phyloP scores from a whole-genome alignment of 2,329 filamentous ascomycete genomes.

The Trichoderma koningiopsis region DNA sequence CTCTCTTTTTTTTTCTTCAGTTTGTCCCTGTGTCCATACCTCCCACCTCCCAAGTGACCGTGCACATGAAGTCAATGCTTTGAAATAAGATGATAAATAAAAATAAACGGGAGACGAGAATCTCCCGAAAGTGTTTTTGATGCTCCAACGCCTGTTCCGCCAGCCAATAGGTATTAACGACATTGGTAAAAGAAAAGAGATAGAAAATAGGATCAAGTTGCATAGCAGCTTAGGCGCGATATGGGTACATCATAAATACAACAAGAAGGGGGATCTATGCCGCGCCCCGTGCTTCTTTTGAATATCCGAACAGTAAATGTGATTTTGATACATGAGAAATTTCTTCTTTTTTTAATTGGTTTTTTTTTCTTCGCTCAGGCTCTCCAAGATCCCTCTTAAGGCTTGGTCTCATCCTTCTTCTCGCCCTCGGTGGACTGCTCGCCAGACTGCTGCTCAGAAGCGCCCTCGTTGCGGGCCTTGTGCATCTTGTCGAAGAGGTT shows the following conservation, averaged over 20 bases:
- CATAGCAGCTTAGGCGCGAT: slow-evolving; percentile 44
- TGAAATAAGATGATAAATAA: slow-evolving; percentile 31
- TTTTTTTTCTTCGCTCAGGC: background rate
- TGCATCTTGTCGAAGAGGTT: slow-evolving; percentile 99
- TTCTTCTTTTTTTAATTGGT: slow-evolving; percentile 1
- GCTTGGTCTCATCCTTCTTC: slow-evolving; percentile 76
- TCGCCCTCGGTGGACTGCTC: slow-evolving; percentile 64
- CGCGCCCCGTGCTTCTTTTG: slow-evolving; percentile 39
- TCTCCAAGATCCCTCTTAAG: slow-evolving; percentile 46
- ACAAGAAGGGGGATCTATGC: slow-evolving; percentile 40
- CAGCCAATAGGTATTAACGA: slow-evolving; percentile 49
- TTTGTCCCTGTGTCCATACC: slow-evolving; percentile 43
- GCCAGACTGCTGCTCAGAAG: slow-evolving; percentile 51
- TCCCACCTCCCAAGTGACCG: slow-evolving; percentile 45
- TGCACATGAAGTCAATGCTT: slow-evolving; percentile 45
- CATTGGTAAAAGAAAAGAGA: slow-evolving; percentile 47
- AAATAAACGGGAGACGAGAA: slow-evolving; percentile 27
- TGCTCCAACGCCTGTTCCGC: slow-evolving; percentile 56
- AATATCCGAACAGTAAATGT: slow-evolving; percentile 36
- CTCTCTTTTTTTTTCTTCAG: slow-evolving; percentile 33
- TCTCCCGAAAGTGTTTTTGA: slow-evolving; percentile 48
- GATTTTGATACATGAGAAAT: slow-evolving; percentile 15
- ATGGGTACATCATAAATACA: slow-evolving; percentile 57
- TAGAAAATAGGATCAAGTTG: slow-evolving; percentile 32
- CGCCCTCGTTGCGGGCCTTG: slow-evolving; percentile 79